phyloP scores from a whole-genome alignment of 2,329 filamentous ascomycete genomes.

The Tolypocladium nubicola region DNA sequence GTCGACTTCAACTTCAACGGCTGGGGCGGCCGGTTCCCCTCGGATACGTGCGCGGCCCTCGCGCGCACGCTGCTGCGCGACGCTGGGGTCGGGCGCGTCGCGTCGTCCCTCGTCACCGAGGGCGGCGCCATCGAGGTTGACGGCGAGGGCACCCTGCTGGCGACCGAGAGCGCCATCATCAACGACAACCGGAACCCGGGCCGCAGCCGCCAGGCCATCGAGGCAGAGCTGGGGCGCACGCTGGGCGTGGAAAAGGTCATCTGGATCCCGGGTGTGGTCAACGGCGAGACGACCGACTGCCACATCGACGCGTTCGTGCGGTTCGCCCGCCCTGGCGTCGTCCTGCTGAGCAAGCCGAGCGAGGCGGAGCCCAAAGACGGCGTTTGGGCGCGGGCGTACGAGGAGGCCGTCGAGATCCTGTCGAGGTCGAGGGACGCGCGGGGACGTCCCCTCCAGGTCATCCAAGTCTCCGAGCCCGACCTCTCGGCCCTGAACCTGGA shows the following conservation, averaged over 20 bases:
- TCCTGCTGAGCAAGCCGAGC: conserved; percentile 12
- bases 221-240: conserved; percentile 9
- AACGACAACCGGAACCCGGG: conserved; percentile 18
- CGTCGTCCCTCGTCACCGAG: conserved; percentile 9
- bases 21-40: conserved; percentile 13
- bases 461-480: conserved; percentile 14
- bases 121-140: conserved; percentile 17
- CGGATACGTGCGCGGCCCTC: conserved; percentile 3
- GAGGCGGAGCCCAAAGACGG: neutral
- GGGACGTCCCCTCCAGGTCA: conserved; percentile 11
- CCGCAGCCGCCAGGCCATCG: conserved; percentile 8
- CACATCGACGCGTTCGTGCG: conserved; percentile 18
- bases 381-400: conserved; percentile 10
- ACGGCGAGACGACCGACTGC: conserved; percentile 14
- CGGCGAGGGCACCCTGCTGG: conserved; percentile 16
- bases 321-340: conserved; percentile 12
- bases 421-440: conserved; percentile 7
- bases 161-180: conserved; percentile 17
- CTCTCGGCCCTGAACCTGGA: neutral
- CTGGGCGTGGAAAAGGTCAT: conserved; percentile 15
- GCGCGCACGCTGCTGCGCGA: conserved; percentile 5
- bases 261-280: conserved; percentile 15
- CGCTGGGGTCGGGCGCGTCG: neutral
- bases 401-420: conserved; percentile 11
- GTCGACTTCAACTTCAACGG: conserved; percentile 17